These are phyloP conservation scores for Nakaseomyces bracarensis DNA, from an alignment of 1,139 yeast genomes.

Conservation along the genomic window DNA sequence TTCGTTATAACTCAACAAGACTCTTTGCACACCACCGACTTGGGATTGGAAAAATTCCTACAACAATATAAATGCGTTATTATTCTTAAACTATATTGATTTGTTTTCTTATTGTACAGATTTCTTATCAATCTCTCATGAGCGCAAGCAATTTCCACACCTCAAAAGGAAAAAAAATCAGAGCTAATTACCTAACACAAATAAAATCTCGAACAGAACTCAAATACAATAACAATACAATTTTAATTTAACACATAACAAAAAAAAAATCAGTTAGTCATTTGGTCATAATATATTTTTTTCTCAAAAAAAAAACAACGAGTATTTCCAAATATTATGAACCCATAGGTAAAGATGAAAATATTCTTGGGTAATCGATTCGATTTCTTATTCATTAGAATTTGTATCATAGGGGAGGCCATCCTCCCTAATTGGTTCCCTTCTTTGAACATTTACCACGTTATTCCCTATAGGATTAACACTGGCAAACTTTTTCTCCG, in stretches of 20 bases:
- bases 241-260: not conserved
- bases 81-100: conserved; percentile 10
- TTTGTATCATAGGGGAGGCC: too few relatives aligned
- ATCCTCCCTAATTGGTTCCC: too few relatives aligned
- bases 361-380: too few relatives aligned
- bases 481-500: not conserved
- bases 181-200: not conserved
- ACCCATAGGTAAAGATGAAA: too few relatives aligned
- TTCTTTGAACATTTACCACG: too few relatives aligned
- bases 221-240: not conserved
- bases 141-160: not conserved
- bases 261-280: conserved; percentile 1
- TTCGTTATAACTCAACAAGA: conserved; percentile 72
- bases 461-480: too few relatives aligned
- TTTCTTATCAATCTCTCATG: not conserved
- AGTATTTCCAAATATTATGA: too few relatives aligned
- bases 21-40: conserved; percentile 74
- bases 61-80: conserved; percentile 12
- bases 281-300: too few relatives aligned
- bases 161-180: not conserved
- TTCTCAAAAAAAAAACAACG: not conserved
- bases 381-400: too few relatives aligned
- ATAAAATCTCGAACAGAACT: not conserved
- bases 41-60: conserved; percentile 86
- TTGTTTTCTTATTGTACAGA: not conserved